A percentile compares a stretch with the other conserved stretches of the same genome.
Evolutionary conservation across 2,329 filamentous ascomycete genomes (phyloP).

Genomic region (Alternaria brassicae): DNA sequence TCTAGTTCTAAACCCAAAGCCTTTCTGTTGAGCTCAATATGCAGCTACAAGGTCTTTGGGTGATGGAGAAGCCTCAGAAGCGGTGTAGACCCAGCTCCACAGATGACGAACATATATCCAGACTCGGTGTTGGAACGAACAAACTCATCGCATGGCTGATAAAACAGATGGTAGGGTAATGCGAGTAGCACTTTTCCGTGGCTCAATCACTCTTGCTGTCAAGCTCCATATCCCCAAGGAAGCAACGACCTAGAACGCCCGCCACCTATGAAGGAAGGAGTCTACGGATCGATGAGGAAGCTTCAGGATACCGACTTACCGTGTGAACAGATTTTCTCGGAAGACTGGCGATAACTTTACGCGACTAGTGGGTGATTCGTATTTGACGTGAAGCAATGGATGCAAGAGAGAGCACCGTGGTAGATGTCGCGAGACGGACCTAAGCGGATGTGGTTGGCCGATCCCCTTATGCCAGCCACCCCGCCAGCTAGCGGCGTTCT

Average conservation of each 20-base stretch:
- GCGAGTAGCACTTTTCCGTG: background rate
- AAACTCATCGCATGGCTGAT: background rate
- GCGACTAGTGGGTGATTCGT: background rate
- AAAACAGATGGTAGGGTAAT: background rate
- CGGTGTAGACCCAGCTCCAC: background rate
- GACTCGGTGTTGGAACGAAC: background rate
- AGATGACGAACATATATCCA: background rate
- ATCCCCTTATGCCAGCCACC: constrained; percentile 15
- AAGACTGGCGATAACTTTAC: background rate
- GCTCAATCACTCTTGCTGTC: background rate
- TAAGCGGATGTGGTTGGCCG: constrained; percentile 24
- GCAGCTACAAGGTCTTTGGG: background rate
- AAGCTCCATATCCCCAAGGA: background rate
- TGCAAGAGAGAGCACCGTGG: constrained; percentile 6
- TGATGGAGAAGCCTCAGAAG: background rate
- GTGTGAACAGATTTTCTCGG: background rate
- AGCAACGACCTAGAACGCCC: background rate
- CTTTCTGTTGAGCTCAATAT: background rate
- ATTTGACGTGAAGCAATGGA: background rate
- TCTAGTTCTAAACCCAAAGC: background rate
- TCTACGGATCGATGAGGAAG: background rate
- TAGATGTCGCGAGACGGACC: constrained; percentile 11
- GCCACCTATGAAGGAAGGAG: background rate
- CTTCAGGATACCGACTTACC: background rate
- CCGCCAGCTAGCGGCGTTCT: constrained; percentile 9